Conservation (phyloP, 1,284 basidiomycete genomes). For the Apiotrichum veenhuisii region DNA sequence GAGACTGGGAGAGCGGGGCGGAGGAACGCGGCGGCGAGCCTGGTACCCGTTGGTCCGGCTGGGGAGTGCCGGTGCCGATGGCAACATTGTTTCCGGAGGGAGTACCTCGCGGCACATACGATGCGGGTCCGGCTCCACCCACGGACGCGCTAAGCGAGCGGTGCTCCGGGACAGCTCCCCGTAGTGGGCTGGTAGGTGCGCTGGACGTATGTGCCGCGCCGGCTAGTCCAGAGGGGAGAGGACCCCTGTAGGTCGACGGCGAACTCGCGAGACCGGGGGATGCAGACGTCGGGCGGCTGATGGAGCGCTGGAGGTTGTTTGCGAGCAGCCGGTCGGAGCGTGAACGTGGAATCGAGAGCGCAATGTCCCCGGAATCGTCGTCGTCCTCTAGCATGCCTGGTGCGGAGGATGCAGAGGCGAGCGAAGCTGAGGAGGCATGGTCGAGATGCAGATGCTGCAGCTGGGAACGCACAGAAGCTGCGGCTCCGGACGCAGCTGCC, state of each 20-base stretch:
- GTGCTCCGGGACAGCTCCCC: not conserved
- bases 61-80: too few relatives aligned
- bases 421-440: not conserved
- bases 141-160: not conserved
- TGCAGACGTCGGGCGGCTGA: not conserved
- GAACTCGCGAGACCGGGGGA: not conserved
- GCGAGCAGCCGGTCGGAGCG: not conserved
- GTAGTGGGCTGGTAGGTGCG: not conserved
- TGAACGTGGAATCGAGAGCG: conserved; percentile 7
- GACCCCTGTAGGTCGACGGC: not conserved
- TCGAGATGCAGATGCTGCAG: not conserved
- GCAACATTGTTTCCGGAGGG: too few relatives aligned
- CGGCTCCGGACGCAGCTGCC: not conserved
- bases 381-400: conserved; percentile 1
- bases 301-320: not conserved
- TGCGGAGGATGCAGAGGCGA: not conserved
- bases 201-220: not conserved
- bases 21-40: not conserved
- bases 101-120: too few relatives aligned
- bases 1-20: not conserved
- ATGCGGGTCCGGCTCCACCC: not conserved
- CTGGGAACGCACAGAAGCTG: not conserved
- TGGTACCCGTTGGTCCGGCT: too few relatives aligned
- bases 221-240: not conserved
- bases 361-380: conserved; percentile 9